Base-by-base conservation (phyloP, 768 basidiomycete genomes). In the Amanita pseudoporphyria region DNA sequence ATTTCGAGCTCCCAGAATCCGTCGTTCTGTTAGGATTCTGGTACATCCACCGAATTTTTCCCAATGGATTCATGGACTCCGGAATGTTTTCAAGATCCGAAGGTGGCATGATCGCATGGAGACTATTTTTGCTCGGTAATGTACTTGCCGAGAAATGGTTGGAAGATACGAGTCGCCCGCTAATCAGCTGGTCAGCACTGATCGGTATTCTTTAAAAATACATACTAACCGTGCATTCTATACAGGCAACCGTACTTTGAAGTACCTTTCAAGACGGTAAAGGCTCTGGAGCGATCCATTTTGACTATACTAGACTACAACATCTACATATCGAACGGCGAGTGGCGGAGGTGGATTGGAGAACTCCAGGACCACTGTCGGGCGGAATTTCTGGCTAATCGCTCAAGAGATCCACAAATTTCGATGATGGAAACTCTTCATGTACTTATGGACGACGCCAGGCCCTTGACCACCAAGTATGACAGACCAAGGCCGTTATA, bases 91-190 rank as follows among this genome's bases (percentile, higher is more conserved):
- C 49, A 50, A 35, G 32, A 18, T 35, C 32, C 40, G 49, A 50
- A 36, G 49, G 49, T 19, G 39, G 49, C n/a, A 33, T 39, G 13
- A 43, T 71, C 41, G 74, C 74, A 41, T 68, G 67, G 33, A 68
- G 78, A 52, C 63, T 67, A 30, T 79, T 79, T 55, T 57, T 79
- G 5, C 60, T 82, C 31, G 70, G 72, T 46, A 70, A 73, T 32
- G 77, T 78, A 65, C 60, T 82, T 31, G 79, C 81, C 10, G 76
- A 75, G 55, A 82, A 81, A 63, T 81, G 79, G 78, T 53, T 82
- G 45, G 74, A 80, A 49, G 81, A 81, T 55, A 70, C 72, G 54
- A 69, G 73, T 0, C 72, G 73, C 57, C 69, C 70, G 5, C 70
- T 77, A 54, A 73, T 71, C 60, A 71, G 71, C 30, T 79, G 78